These are phyloP conservation scores for Juncus effusus DNA, from an alignment of 176 grass and related monocot genomes.

Conservation along the genomic window DNA sequence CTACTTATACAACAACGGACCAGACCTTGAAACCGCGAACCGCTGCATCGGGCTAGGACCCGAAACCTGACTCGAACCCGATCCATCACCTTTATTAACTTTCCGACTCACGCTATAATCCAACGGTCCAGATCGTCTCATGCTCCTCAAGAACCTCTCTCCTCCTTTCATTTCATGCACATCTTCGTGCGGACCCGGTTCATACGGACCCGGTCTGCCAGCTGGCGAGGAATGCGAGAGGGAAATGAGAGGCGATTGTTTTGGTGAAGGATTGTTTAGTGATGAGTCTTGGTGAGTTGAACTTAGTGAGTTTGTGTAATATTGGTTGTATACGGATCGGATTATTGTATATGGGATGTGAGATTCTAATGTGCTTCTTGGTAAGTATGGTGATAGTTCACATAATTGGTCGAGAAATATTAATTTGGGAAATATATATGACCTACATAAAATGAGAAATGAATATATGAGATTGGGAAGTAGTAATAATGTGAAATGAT, in stretches of 20 bases:
- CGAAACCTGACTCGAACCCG: conserved; percentile 57
- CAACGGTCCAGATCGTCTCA: conserved; percentile 78
- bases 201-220: conserved; percentile 43
- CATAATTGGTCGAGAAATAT: conserved; percentile 93
- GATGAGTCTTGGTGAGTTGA: conserved; percentile 31
- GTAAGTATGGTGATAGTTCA: conserved; percentile 77
- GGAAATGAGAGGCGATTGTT: conserved; percentile 86
- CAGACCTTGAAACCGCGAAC: conserved; percentile 77
- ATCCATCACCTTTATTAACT: conserved; percentile 75
- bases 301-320: conserved; percentile 51
- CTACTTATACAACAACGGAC: conserved; percentile 84
- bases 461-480: not conserved
- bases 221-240: conserved; percentile 69
- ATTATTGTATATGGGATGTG: conserved; percentile 93
- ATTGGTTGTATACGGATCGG: conserved; percentile 79
- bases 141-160: conserved; percentile 56
- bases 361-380: conserved; percentile 90
- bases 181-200: conserved; percentile 53
- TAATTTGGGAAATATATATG: conserved; percentile 68
- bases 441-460: conserved; percentile 38
- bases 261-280: conserved; percentile 53
- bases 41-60: conserved; percentile 56
- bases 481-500: no score
- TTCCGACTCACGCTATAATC: conserved; percentile 64
- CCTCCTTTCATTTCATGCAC: conserved; percentile 46